Conservation (phyloP, 2,329 filamentous ascomycete species). For the Colletotrichum viniferum region DNA sequence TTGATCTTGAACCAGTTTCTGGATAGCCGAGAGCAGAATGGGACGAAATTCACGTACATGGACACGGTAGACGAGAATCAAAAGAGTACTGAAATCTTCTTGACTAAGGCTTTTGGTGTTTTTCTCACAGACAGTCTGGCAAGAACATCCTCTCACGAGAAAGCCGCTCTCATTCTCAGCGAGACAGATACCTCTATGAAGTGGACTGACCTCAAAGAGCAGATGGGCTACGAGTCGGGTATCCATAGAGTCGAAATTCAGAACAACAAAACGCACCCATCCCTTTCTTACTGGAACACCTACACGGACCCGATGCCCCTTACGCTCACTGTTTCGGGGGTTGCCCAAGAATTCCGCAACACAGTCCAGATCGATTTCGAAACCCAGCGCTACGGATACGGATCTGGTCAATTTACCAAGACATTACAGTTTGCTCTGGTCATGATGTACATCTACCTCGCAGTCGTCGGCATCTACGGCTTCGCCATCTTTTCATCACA, state of each 20-base stretch:
- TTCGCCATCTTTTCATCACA: not conserved
- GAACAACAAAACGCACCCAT: not conserved
- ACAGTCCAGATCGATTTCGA: not conserved
- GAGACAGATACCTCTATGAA: not conserved
- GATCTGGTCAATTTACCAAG: not conserved
- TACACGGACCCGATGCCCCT: not conserved
- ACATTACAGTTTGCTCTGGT: not conserved
- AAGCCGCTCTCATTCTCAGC: not conserved
- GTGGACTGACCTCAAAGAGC: not conserved
- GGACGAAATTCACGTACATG: not conserved
- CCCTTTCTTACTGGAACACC: not conserved
- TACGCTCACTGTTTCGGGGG: not conserved
- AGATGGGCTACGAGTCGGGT: not conserved
- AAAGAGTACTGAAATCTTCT: not conserved
- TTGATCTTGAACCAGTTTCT: not conserved
- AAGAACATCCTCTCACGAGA: not conserved
- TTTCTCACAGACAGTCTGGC: not conserved
- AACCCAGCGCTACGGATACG: not conserved
- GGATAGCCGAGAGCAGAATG: not conserved
- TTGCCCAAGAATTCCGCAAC: not conserved
- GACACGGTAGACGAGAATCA: not conserved
- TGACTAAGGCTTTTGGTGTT: not conserved
- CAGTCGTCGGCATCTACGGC: not conserved
- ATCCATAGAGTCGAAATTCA: not conserved
- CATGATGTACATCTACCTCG: slow-evolving; percentile 4